Percentiles rank a stretch among this genome's conserved stretches.
Evolutionary conservation across 345 rosid genomes (phyloP).

Genomic region (Acer campestre): DNA sequence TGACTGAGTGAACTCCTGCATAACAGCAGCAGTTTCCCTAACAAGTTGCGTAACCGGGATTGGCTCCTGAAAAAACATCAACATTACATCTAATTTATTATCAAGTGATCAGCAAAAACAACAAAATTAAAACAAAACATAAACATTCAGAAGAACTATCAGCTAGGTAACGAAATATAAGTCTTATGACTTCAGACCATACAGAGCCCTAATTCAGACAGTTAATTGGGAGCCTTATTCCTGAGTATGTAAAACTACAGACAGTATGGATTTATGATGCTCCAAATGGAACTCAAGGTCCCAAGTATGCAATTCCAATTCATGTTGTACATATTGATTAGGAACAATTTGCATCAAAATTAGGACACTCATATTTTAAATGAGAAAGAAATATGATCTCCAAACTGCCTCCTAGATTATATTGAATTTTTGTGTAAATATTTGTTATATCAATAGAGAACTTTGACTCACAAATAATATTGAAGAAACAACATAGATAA

Average conservation of each 20-base stretch:
- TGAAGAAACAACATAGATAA: neutral
- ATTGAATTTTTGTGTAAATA: neutral
- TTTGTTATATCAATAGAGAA: neutral
- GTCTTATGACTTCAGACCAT: neutral
- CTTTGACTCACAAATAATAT: neutral
- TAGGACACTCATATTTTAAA: no score
- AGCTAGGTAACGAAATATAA: neutral
- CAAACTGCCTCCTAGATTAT: neutral
- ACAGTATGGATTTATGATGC: neutral
- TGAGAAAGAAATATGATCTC: neutral
- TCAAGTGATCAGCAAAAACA: neutral
- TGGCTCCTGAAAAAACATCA: conserved; percentile 63
- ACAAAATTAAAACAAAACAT: neutral
- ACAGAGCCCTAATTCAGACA: neutral
- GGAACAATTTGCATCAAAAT: neutral
- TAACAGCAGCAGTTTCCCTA: conserved; percentile 96
- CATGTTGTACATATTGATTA: neutral
- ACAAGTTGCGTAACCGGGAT: conserved; percentile 98
- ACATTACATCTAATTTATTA: conserved; percentile 1
- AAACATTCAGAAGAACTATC: neutral
- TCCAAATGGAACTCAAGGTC: neutral
- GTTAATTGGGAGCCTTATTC: neutral
- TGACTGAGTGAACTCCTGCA: conserved; percentile 98
- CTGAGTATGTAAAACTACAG: neutral
- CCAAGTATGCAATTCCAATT: neutral